Conservation (phyloP, 2,329 filamentous ascomycete genomes). For the Aspergillus sclerotialis region DNA sequence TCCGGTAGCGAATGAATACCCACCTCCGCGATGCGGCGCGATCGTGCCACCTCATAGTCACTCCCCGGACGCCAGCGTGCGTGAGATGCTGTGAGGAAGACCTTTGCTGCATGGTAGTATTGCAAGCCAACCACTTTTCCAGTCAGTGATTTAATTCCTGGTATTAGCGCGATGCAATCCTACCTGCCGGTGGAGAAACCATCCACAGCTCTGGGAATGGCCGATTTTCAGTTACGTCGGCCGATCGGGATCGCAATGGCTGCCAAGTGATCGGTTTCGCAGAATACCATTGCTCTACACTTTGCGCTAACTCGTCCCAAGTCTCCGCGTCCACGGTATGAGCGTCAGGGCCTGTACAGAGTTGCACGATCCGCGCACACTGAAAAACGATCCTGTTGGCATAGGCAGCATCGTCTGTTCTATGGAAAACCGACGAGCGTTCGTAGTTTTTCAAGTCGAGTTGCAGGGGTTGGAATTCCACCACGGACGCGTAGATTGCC, state of each 20-base stretch:
- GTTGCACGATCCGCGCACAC: slow-evolving; percentile 32
- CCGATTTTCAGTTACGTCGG: slow-evolving; percentile 13
- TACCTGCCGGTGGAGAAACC: slow-evolving; percentile 28
- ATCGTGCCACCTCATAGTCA: slow-evolving; percentile 21
- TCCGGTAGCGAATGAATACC: too few species aligned
- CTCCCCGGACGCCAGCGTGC: slow-evolving; percentile 12
- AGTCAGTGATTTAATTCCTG: not conserved
- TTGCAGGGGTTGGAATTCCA: slow-evolving; percentile 30
- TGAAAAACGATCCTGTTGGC: slow-evolving; percentile 33
- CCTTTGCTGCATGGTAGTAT: slow-evolving; percentile 29
- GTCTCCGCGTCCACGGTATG: slow-evolving; percentile 13
- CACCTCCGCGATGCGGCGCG: slow-evolving; percentile 23
- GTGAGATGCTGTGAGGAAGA: slow-evolving; percentile 23
- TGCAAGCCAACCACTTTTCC: slow-evolving; percentile 29
- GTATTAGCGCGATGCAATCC: not conserved
- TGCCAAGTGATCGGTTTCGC: slow-evolving; percentile 25
- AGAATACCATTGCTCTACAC: slow-evolving; percentile 24
- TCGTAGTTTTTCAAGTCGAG: slow-evolving; percentile 34
- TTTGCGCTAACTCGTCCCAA: slow-evolving; percentile 18
- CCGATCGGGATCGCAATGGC: slow-evolving; percentile 23
- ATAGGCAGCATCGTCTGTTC: slow-evolving; percentile 31
- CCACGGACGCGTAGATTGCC: slow-evolving; percentile 35
- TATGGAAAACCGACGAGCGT: slow-evolving; percentile 29
- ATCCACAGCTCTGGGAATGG: slow-evolving; percentile 33
- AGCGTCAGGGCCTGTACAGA: slow-evolving; percentile 15